Evolutionary conservation across 371 early-diverging fungal genomes (phyloP).

Genomic region (Spiromyces aspiralis): DNA sequence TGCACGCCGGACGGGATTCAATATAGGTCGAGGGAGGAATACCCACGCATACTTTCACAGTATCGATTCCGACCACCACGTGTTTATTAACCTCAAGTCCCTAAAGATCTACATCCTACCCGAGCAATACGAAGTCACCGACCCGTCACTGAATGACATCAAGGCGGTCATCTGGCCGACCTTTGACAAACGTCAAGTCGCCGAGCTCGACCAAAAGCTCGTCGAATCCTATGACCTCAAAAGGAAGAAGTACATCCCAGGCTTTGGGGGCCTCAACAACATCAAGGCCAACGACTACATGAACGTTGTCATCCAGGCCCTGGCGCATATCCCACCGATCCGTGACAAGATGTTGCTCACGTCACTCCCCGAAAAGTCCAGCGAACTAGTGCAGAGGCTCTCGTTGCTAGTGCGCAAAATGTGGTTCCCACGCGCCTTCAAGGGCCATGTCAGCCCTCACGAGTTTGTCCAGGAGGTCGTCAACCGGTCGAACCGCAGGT

Average conservation of each 20-base stretch:
- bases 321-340: conserved; percentile 76
- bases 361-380: conserved; percentile 33
- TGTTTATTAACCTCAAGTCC: conserved; percentile 84
- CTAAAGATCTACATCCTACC: conserved; percentile 79
- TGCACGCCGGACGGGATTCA: no score
- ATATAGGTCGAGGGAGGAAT: conserved; percentile 55
- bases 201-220: conserved; percentile 40
- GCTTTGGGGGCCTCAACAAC: conserved; percentile 90
- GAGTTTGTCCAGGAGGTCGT: conserved; percentile 88
- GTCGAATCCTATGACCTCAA: conserved; percentile 63
- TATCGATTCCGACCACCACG: conserved; percentile 89
- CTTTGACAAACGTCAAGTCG: conserved; percentile 54
- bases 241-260: conserved; percentile 74
- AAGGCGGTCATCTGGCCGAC: conserved; percentile 67
- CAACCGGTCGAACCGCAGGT: conserved; percentile 63
- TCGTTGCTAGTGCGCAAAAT: conserved; percentile 73
- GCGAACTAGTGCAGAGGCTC: conserved; percentile 52
- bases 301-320: conserved; percentile 81
- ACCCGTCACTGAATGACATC: conserved; percentile 80
- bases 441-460: conserved; percentile 93
- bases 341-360: conserved; percentile 65
- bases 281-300: conserved; percentile 94
- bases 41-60: conserved; percentile 94
- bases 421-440: conserved; percentile 89
- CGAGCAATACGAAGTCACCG: conserved; percentile 80